phyloP scores from a whole-genome alignment of 257 asterid species.

The Fraxinus anomala region DNA sequence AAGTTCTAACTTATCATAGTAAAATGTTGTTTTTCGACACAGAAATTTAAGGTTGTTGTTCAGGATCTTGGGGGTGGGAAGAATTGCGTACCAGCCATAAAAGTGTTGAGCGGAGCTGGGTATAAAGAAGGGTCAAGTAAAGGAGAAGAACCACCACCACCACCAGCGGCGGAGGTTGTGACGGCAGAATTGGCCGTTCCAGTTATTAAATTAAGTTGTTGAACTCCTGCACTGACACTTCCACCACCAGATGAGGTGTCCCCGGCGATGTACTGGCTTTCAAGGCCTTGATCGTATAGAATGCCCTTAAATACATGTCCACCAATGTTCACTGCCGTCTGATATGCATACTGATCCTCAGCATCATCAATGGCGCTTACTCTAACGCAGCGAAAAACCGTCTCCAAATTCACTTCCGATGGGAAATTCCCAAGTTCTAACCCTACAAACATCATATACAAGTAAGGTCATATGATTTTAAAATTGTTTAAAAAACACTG shows the following conservation, averaged over 20 bases:
- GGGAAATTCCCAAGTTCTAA: constrained; percentile 85
- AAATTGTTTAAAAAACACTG: no score
- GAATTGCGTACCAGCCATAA: constrained; percentile 93
- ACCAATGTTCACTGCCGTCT: constrained; percentile 79
- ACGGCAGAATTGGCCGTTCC: constrained; percentile 46
- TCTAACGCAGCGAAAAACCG: constrained; percentile 79
- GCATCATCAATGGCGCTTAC: constrained; percentile 76
- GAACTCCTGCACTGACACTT: constrained; percentile 61
- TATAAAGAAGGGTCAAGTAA: constrained; percentile 59
- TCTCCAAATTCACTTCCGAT: constrained; percentile 68
- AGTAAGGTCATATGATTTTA: background rate
- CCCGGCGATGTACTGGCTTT: constrained; percentile 61
- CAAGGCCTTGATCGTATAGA: constrained; percentile 85
- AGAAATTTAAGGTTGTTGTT: constrained; percentile 23
- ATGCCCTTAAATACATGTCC: constrained; percentile 95
- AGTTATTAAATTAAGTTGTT: constrained; percentile 57
- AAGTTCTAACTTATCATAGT: background rate
- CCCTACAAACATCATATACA: constrained; percentile 42
- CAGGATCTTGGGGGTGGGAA: constrained; percentile 92
- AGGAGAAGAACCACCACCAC: constrained; percentile 29
- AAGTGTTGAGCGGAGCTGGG: constrained; percentile 66
- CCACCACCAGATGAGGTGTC: constrained; percentile 84
- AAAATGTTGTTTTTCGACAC: background rate
- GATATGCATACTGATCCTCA: constrained; percentile 81
- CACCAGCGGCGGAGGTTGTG: constrained; percentile 29